phyloP scores from a whole-genome alignment of 2,329 filamentous ascomycete species.

The Onygenales sp. region DNA sequence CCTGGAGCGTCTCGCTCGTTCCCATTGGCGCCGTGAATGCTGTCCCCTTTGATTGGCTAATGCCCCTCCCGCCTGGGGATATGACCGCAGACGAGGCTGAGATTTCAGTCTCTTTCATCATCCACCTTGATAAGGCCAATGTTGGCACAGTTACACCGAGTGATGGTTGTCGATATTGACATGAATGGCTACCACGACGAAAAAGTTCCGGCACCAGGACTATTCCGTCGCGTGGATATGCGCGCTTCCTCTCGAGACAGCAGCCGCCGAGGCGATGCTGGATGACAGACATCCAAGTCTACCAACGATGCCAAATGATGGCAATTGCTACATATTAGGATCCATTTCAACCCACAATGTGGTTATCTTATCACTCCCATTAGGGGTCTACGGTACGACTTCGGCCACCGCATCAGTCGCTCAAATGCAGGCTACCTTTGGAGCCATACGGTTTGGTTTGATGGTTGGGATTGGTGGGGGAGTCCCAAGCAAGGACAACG shows the following conservation, averaged over 20 bases:
- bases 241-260: conserved; percentile 5
- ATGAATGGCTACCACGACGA: neutral
- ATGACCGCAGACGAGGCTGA: too few species aligned
- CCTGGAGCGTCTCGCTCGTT: too few species aligned
- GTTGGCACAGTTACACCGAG: neutral
- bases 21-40: too few species aligned
- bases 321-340: conserved; percentile 15
- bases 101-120: too few species aligned
- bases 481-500: conserved; percentile 9
- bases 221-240: conserved; percentile 9
- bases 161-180: neutral
- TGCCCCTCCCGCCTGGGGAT: too few species aligned
- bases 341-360: conserved; percentile 13
- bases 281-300: conserved; percentile 7
- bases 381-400: conserved; percentile 11
- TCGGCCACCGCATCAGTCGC: conserved; percentile 10
- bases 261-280: conserved; percentile 8
- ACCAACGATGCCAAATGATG: conserved; percentile 5
- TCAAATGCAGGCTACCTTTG: conserved; percentile 12
- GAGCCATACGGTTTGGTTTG: conserved; percentile 9
- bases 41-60: too few species aligned
- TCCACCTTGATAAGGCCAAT: neutral
- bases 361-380: conserved; percentile 11
- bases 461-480: conserved; percentile 15
- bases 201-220: neutral